Evolutionary conservation across 345 rosid species (phyloP), one percentile per base, ranked within the genome.

Genomic region (Chamaenerion angustifolium): DNA sequence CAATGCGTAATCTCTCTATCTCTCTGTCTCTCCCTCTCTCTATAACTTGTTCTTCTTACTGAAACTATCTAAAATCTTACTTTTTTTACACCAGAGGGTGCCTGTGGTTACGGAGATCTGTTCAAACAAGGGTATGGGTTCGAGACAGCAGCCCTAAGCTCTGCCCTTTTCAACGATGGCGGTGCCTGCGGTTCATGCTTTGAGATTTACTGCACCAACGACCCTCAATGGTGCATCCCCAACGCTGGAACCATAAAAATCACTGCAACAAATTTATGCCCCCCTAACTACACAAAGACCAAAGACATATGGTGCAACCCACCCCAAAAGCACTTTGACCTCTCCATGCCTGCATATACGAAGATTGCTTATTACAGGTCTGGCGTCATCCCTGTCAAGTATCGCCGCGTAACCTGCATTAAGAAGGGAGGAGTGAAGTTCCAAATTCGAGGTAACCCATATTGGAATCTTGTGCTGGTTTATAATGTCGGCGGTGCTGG

Each of bases 81-180:
- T n/a, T n/a, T n/a, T n/a, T 21, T 21, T 21, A 21, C 25, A 2
- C 25, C 25, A 81, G 85, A 66, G 46, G 87, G 95, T 54, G 88
- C 90, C 48, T 85, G 95, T 59, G 90, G 90, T 12, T 85, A 79
- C 31, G 85, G 78, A 0, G 56, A 85, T 60, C 63, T 82, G 11
- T 70, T 73, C 70, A 12, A 74, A 19, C 62, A 79, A 72, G 90
- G 88, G 0, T 85, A 85, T 6, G 80, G 88, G 0, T 54, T 85
- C 2, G 64, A 61, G 37, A 79, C 88, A 1, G 52, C 88, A 10
- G 90, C 88, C 0, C 70, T 85, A 12, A 85, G 95, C 84, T 68
- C 85, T 1, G 75, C 76, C 5, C 67, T 82, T 0, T 85, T 85
- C 71, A 74, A 77, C 64, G 27, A 72, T 12, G 95, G 95, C 0